phyloP scores from a whole-genome alignment of 352 stramenopile genomes.

The Globisporangium nagaii region DNA sequence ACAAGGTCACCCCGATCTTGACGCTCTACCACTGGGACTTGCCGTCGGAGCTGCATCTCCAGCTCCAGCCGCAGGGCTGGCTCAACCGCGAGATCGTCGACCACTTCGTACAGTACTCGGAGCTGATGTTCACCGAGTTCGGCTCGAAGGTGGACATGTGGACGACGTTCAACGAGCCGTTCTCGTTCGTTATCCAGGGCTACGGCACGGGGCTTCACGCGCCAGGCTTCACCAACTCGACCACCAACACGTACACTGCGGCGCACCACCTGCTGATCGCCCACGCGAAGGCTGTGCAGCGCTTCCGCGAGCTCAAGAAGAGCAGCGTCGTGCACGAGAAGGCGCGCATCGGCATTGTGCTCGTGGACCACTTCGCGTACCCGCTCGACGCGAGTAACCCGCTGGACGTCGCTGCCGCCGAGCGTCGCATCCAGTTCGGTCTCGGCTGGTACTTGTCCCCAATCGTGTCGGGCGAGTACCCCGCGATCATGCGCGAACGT shows the following conservation, averaged over 20 bases:
- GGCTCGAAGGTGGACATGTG: slow-evolving; percentile 90
- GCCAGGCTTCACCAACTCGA: slow-evolving; percentile 24
- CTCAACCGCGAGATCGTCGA: slow-evolving; percentile 44
- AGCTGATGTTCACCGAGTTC: slow-evolving; percentile 89
- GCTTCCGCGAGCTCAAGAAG: slow-evolving; percentile 82
- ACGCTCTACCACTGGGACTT: slow-evolving; percentile 97
- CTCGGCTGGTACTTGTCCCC: slow-evolving; percentile 91
- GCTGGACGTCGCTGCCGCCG: slow-evolving; percentile 51
- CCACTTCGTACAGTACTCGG: slow-evolving; percentile 86
- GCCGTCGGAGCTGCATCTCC: slow-evolving; percentile 77
- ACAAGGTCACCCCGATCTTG: slow-evolving; percentile 80
- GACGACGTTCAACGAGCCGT: slow-evolving; percentile 95
- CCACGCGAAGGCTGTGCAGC: slow-evolving; percentile 80
- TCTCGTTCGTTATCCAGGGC: slow-evolving; percentile 80
- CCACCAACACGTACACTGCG: slow-evolving; percentile 41
- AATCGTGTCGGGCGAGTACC: slow-evolving; percentile 90
- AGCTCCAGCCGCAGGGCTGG: slow-evolving; percentile 66
- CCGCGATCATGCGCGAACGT: slow-evolving; percentile 81
- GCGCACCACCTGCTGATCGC: slow-evolving; percentile 90
- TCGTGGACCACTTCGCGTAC: slow-evolving; percentile 75
- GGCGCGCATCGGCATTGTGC: slow-evolving; percentile 89
- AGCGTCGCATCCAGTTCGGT: slow-evolving; percentile 86
- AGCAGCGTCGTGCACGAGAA: slow-evolving; percentile 18
- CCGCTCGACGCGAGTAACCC: slow-evolving; percentile 63
- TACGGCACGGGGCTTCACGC: slow-evolving; percentile 74